Base-by-base conservation (phyloP, 176 grass and related monocot species). In the Ampelocalamus luodianensis region DNA sequence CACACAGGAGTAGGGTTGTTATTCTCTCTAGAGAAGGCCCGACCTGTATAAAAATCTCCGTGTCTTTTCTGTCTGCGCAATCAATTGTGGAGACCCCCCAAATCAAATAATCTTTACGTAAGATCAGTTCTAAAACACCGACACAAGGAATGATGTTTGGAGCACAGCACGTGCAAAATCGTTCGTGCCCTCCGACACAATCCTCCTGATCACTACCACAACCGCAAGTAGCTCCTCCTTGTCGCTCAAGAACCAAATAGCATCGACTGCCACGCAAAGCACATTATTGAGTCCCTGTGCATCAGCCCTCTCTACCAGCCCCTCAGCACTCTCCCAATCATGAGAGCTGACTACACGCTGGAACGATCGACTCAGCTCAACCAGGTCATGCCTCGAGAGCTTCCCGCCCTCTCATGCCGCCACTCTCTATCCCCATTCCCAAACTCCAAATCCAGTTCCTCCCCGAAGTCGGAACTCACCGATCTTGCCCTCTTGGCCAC, bases 161-260 rank as follows among this genome's bases (percentile, higher is more conserved):
- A 99, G 92, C 0, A 89, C 93, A 93, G 20, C n/a, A 91, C 0
- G n/a, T n/a, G 93, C 96, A 81, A 99, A 99, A 92, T 99, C 93
- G 6, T 79, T 96, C 0, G 91, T 93, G 0, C 96, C 96, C 15
- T 78, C 81, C 0, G 89, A 79, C 42, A 99, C 88, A 84, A 99
- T 94, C 80, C 82, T 94, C 83, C 53, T 95, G 62, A 99, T 99
- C 91, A 99, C 73, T 16, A 64, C 84, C 65, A 92, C 91, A 37
- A 99, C 84, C 0, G 74, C 90, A 7, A 81, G 78, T 54, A 99
- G 80, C 81, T 99, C 93, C 39, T 96, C 89, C 53, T 78, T 79
- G 53, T 89, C 87, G 0, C 73, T 91, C 79, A 99, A 84, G 88
- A 99, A 99, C 96, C 96, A 99, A 74, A 99, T 99, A 0, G 93